A percentile compares a stretch with the other conserved stretches of the same genome.
These are phyloP conservation scores for Colletotrichum gigasporum DNA, from an alignment of 2,329 filamentous ascomycete species.

Conservation along the genomic window DNA sequence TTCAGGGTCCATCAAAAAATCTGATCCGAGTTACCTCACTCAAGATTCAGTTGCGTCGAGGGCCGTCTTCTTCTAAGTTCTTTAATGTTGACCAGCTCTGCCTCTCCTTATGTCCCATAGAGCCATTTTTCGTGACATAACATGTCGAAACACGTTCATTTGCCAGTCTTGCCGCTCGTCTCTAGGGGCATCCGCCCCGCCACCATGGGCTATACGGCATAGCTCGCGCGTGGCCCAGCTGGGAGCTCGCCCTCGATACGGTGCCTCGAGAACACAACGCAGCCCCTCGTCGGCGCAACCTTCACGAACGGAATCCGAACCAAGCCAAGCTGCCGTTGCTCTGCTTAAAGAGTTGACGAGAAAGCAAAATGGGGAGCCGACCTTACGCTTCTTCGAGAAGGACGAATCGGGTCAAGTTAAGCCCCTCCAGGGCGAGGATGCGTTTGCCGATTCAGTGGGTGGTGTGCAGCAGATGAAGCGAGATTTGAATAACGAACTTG, in stretches of 20 bases:
- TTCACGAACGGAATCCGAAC: neutral
- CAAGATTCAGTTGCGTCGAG: constrained; percentile 4
- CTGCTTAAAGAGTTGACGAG: constrained; percentile 35
- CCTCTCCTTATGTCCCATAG: constrained; percentile 32
- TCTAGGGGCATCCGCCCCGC: constrained; percentile 40
- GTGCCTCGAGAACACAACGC: neutral
- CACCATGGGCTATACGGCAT: constrained; percentile 41
- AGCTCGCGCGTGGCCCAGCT: constrained; percentile 40
- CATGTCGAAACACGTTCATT: constrained; percentile 45
- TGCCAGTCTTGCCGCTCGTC: constrained; percentile 48
- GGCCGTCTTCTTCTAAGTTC: neutral
- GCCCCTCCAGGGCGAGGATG: constrained; percentile 49
- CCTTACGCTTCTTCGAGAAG: constrained; percentile 60
- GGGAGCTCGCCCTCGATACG: constrained; percentile 6
- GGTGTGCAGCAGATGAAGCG: constrained; percentile 39
- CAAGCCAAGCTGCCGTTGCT: constrained; percentile 11
- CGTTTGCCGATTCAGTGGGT: constrained; percentile 50
- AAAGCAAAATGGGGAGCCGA: constrained; percentile 27
- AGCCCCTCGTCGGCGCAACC: neutral
- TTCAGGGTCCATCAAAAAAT: constrained; percentile 31
- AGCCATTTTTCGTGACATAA: constrained; percentile 43
- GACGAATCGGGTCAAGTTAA: constrained; percentile 47
- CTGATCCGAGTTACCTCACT: constrained; percentile 3
- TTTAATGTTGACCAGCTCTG: constrained; percentile 6
- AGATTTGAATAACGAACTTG: constrained; percentile 37